Evolutionary conservation across 257 asterid species (phyloP), one percentile per base, ranked within the genome.

Genomic region (Forsythia viridissima): DNA sequence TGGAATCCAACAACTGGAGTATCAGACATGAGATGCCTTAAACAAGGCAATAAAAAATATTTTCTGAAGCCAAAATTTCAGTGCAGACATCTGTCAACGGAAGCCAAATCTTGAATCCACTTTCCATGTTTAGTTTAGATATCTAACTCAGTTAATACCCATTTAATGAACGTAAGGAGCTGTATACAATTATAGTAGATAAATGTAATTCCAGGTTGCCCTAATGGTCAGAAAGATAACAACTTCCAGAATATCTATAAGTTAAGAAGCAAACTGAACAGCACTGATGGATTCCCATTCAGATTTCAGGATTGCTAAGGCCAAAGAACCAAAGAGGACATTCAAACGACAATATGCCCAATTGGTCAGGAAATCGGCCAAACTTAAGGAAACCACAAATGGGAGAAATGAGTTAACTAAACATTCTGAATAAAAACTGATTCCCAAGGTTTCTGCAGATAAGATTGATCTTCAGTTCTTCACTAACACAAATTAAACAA

Each of bases 21-120:
- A 71, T 71, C 74, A 71, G 43, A 12, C 72, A 59, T 24, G 77
- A 71, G 78, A 76, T 68, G 55, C 68, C 66, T 66, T 38, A 69
- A 18, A 24, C 68, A 59, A 59, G 6, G 13, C 38, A 61, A 24
- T 61, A 15, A 30, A 57, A 75, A 41, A 51, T 63, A 70, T 52
- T 65, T 55, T 71, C 77, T 36, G 43, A 73, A 67, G 80, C 79
- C 77, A 21, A 59, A 57, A 42, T 82, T 80, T 57, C 81, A 61
- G 76, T 37, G 71, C 51, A 82, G 66, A 61, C n/a, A 76, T 61
- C 63, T 71, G 65, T 75, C 59, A 71, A 77, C 21, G 13, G 40
- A 74, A 6, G 76, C 44, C 44, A 48, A 57, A 81, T 38, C 77
- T 37, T 48, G 39, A 30, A 42, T 72, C 72, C 76, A 75, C 36